A percentile compares a stretch with the other conserved stretches of the same genome.
phyloP scores from a whole-genome alignment of 495 filamentous ascomycete species.

The Darksidea phi region DNA sequence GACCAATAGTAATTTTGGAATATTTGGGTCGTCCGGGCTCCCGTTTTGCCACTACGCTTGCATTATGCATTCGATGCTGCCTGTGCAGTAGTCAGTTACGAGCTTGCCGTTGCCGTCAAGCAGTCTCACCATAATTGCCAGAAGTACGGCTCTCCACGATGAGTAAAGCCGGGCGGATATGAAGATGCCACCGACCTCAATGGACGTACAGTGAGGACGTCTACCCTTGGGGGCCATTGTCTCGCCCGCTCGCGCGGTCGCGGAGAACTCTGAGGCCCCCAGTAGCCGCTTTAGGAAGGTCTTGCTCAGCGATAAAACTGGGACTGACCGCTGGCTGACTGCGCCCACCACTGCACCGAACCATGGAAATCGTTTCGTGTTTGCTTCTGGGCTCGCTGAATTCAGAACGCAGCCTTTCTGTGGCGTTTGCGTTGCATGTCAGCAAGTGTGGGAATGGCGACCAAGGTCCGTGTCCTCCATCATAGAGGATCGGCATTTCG shows the following conservation, averaged over 20 bases:
- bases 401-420: not conserved
- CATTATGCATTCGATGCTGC: conserved; percentile 28
- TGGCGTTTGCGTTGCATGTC: too few relatives aligned
- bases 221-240: conserved; percentile 15
- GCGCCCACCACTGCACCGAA: not conserved
- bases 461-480: conserved; percentile 4
- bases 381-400: not conserved
- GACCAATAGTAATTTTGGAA: conserved; percentile 34
- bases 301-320: conserved; percentile 5
- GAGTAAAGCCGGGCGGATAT: conserved; percentile 12
- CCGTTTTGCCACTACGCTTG: conserved; percentile 25
- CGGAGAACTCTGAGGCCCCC: conserved; percentile 11
- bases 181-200: conserved; percentile 19
- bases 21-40: conserved; percentile 18
- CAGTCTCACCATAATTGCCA: conserved; percentile 21
- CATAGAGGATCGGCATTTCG: conserved; percentile 25
- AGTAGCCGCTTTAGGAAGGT: conserved; percentile 11
- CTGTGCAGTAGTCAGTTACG: conserved; percentile 27
- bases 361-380: too few relatives aligned
- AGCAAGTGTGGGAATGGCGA: conserved; percentile 18
- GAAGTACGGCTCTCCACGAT: conserved; percentile 3
- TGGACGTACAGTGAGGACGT: conserved; percentile 3
- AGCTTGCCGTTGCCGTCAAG: conserved; percentile 2
- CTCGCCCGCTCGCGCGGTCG: conserved; percentile 13
- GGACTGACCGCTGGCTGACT: conserved; percentile 8